Evolutionary conservation across 1,284 basidiomycete species (phyloP), one percentile per base, ranked within the genome.

Genomic region (Wallemia hederae): DNA sequence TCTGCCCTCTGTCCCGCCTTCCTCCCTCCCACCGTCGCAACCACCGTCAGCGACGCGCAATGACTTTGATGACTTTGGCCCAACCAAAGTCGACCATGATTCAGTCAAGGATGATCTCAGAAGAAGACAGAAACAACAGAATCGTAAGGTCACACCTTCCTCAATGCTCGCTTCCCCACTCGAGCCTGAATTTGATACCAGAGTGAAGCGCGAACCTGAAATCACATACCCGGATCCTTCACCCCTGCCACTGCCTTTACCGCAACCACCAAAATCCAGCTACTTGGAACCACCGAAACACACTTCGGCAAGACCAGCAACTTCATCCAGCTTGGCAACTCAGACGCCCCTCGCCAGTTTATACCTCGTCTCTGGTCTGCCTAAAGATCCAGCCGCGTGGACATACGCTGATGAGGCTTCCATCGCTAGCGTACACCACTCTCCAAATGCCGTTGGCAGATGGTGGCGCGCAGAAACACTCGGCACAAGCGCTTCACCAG

Each of bases 401-500:
- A 87, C 88, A 1, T 77, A 91, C 49, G 83, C 88, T 0, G 90
- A 96, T 70, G 80, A 83, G 2, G 89, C 92, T 69, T 79, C 85
- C 2, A 81, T 86, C 60, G 72, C 81, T 62, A 85, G 88, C 61
- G 76, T 91, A 39, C 80, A 86, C 67, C 87, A 91, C 65, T 76
- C 79, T 31, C 85, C 90, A 59, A 83, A 85, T 65, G 89, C 89
- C 39, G 85, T 96, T 56, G 82, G 79, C 62, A 78, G 88, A 58
- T 94, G 85, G 79, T 96, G 89, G 89, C 76, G 90, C 60, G 87
- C 91, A 56, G 91, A 96, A 71, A 85, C 96, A 57, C 79, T 88
- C 14, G 88, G 85, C 1, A 86, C 81, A 68, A 88, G 85, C 58
- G 80, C 90, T 64, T 84, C 82, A 65, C 83, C 83, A 5, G 87